Conservation (phyloP, 129 eudicot species). For the Artemisia annua region DNA sequence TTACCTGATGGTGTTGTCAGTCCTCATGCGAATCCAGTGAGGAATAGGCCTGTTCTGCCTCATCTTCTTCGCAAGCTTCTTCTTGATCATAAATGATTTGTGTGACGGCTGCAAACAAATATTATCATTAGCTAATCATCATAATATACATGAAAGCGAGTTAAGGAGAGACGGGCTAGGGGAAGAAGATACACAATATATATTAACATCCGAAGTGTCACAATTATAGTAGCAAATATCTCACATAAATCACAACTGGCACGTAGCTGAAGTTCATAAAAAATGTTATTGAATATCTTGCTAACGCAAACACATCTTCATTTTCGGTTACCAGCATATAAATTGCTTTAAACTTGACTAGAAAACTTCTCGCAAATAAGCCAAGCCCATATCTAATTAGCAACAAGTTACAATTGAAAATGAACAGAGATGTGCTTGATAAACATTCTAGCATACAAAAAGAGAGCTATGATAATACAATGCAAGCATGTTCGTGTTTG, state of each 20-base stretch:
- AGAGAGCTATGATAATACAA: not conserved
- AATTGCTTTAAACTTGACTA: not conserved
- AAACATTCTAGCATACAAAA: not conserved
- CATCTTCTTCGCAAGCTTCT: conserved; percentile 91
- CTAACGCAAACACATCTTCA: not conserved
- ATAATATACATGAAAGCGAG: not conserved
- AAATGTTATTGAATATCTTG: not conserved
- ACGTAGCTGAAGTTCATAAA: too few relatives aligned
- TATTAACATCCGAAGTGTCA: not conserved
- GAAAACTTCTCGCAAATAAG: not conserved
- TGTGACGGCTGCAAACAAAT: conserved; percentile 68
- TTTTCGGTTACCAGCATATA: not conserved
- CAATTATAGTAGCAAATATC: too few relatives aligned
- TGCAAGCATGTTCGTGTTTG: not conserved
- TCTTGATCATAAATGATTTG: conserved; percentile 85
- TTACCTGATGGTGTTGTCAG: conserved; percentile 83
- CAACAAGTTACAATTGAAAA: not conserved
- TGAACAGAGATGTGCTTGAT: not conserved
- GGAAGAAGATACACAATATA: not conserved
- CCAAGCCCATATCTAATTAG: not conserved
- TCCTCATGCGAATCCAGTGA: conserved; percentile 93
- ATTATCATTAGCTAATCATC: not conserved
- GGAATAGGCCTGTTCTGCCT: conserved; percentile 95
- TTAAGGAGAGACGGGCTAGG: not conserved
- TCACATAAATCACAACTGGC: too few relatives aligned